Evolutionary conservation across 208 protist genomes (phyloP), one percentile per base, ranked within the genome.

Genomic region (Trypanosoma melophagium): DNA sequence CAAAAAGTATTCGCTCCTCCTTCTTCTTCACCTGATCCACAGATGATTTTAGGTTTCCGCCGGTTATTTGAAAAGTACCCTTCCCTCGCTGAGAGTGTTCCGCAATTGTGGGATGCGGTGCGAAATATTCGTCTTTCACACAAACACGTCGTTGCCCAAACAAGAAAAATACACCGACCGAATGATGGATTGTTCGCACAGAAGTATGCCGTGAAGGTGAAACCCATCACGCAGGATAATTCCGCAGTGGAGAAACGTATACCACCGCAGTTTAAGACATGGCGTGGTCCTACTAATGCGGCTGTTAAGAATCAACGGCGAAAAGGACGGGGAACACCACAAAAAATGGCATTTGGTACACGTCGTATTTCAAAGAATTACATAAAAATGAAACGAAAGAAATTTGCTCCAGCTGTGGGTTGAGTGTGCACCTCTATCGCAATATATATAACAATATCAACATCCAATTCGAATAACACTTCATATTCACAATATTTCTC

Each of bases 311-410:
- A 49, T 50, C 0, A 31, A 7, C 74, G 74, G 21, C 80, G 87
- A 47, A 81, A 63, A 7, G 77, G 74, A 22, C n/a, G 40, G 7
- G 47, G 24, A 35, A 76, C 64, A 8, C 77, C 75, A 12, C 59
- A 66, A 40, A 74, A 66, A 47, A 66, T 84, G 52, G 72, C 59
- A 2, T 96, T 96, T 69, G 90, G 90, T 45, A 90, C 75, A 14
- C 81, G 79, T 0, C 74, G 83, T 17, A 93, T 96, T 65, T 86
- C 83, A 3, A 89, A 76, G 51, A 73, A 90, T 66, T 96, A 96
- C 69, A 62, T 93, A n/a, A 80, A 86, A 24, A 72, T 83, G 10
- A 87, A 85, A 44, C 76, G 79, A 9, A 81, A 76, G 24, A 84
- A 85, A 55, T 82, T 76, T 60, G 50, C 64, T 16, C 76, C 70